Base-by-base conservation (phyloP, 345 rosid genomes). In the Garcia nutans region DNA sequence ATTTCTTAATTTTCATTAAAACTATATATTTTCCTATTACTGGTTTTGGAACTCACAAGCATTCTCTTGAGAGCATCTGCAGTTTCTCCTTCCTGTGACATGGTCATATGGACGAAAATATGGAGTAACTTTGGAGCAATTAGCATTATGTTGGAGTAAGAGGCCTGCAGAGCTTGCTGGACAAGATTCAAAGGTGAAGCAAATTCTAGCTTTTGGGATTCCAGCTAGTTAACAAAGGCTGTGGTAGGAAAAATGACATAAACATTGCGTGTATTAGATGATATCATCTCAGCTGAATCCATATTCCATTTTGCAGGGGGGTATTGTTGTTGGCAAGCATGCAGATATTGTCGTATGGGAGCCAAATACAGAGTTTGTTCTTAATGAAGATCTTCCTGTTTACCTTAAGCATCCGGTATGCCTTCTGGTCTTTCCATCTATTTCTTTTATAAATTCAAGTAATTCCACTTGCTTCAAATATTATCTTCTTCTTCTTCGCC, bases 1-100 rank as follows among this genome's bases (percentile, higher is more conserved):
- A 7, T 60, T 60, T 60, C 17, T 60, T 60, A 1, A 60, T 60
- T 60, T 60, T 60, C 37, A 3, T 10, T 26, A 60, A 60, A 28
- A 61, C 41, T 31, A 31, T 12, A 49, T 33, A 3, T 22, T 47
- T 31, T 55, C 10, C 23, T 64, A 44, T 17, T 54, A 54, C 23
- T 47, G 60, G 77, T 76, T 64, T 42, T 15, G 31, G 73, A 72
- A 69, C 84, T 82, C 20, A 83, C 20, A 54, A 49, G 41, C 73
- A 55, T 74, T 80, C 62, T 71, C 58, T 77, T 70, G 89, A 80
- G 83, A 80, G 72, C 66, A 76, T 83, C 44, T 81, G 82, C 89
- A 93, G 99, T 93, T 90, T 85, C 89, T 93, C 72, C 97, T 96
- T 83, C 99, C 99, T 12, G 90, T 88, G 68, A 96, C 98, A 31